Conservation (phyloP, 306 rosid genomes). For the Cicer pinnatifidum region DNA sequence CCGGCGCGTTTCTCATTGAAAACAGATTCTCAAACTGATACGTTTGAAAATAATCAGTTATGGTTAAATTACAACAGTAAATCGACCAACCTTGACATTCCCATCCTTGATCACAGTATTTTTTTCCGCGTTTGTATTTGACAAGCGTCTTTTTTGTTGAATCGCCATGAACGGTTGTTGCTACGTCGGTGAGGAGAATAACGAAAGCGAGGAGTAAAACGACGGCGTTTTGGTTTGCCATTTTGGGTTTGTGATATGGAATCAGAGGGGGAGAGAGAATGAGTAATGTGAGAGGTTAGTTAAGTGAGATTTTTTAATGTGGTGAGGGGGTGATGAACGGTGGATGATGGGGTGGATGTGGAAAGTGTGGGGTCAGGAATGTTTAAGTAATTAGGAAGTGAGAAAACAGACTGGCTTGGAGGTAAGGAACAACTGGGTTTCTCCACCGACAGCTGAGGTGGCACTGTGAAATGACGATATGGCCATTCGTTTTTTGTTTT, state of each 20-base stretch:
- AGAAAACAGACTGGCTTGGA: constrained; percentile 18
- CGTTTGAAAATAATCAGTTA: constrained; percentile 65
- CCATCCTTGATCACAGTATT: constrained; percentile 76
- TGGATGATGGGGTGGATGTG: not conserved
- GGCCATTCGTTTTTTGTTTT: not conserved
- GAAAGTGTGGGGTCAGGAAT: not conserved
- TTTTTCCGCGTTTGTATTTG: constrained; percentile 70
- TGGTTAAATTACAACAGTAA: constrained; percentile 81
- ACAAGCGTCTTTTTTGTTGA: constrained; percentile 50
- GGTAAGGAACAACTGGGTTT: not conserved
- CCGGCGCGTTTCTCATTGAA: constrained; percentile 72
- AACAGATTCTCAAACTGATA: constrained; percentile 93
- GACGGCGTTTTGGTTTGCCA: constrained; percentile 19
- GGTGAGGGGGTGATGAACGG: not conserved
- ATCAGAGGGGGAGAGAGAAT: not conserved
- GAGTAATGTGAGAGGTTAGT: not conserved
- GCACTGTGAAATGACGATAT: not conserved
- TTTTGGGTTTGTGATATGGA: constrained; percentile 3
- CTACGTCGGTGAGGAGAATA: constrained; percentile 24
- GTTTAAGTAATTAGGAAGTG: not conserved
- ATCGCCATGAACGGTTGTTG: constrained; percentile 44
- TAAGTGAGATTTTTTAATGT: not conserved
- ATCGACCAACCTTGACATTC: constrained; percentile 75
- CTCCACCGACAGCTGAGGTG: constrained; percentile 20
- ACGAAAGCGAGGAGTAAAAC: not conserved